Conservation (phyloP, 306 rosid species). For the peach (Prunus persica) region Prunus_persica_NCBIv2 NC_034014.1:28212001-28212500, state of each 20-base stretch:
- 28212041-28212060: conserved; percentile 25
- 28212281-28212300: conserved; percentile 91
- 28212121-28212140: neutral
- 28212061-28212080: neutral
- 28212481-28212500: neutral
- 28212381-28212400: conserved; percentile 15
- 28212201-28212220: neutral
- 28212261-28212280: conserved; percentile 80
- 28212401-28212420: neutral
- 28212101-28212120: neutral
- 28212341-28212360: conserved; percentile 83
- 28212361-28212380: conserved; percentile 57
- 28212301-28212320: conserved; percentile 72
- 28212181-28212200: neutral
- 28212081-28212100: neutral
- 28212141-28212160: neutral
- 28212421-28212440: neutral
- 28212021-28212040: conserved; percentile 94
- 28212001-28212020: conserved; percentile 78
- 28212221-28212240: conserved; percentile 47
- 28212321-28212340: conserved; percentile 95
- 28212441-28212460: neutral
- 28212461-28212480: neutral
- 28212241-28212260: conserved; percentile 87
- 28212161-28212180: neutral